Conservation (phyloP, 2,329 filamentous ascomycete genomes). For the Aureobasidium lini region DNA sequence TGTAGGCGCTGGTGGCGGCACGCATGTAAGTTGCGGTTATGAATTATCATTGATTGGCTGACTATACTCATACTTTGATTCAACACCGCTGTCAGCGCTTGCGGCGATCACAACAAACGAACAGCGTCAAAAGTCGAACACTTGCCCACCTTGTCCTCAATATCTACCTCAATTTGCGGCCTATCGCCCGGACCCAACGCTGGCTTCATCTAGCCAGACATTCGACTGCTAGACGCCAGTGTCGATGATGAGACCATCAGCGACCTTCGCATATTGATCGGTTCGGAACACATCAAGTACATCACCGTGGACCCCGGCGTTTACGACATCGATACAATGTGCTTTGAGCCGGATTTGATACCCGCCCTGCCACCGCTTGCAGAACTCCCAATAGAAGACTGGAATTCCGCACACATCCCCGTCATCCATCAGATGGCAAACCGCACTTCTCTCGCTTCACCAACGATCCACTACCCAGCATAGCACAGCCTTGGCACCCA, state of each 20-base stretch:
- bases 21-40: too few species aligned
- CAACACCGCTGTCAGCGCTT: not conserved
- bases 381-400: constrained; percentile 25
- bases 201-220: not conserved
- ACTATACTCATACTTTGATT: too few species aligned
- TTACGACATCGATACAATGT: constrained; percentile 28
- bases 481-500: constrained; percentile 31
- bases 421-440: constrained; percentile 20
- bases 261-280: constrained; percentile 34
- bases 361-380: constrained; percentile 32
- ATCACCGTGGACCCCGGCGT: constrained; percentile 32
- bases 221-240: constrained; percentile 17
- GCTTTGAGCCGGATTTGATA: constrained; percentile 28
- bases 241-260: constrained; percentile 20
- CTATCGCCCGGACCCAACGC: not conserved
- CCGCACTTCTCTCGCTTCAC: constrained; percentile 13
- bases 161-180: too few species aligned
- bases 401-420: constrained; percentile 34
- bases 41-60: not conserved
- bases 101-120: not conserved
- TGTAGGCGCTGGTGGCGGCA: too few species aligned
- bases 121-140: not conserved
- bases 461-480: constrained; percentile 14
- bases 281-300: constrained; percentile 34
- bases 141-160: not conserved